Evolutionary conservation across 352 stramenopile species (phyloP), one percentile per base, ranked within the genome.

Genomic region (Phytophthora cactorum): DNA sequence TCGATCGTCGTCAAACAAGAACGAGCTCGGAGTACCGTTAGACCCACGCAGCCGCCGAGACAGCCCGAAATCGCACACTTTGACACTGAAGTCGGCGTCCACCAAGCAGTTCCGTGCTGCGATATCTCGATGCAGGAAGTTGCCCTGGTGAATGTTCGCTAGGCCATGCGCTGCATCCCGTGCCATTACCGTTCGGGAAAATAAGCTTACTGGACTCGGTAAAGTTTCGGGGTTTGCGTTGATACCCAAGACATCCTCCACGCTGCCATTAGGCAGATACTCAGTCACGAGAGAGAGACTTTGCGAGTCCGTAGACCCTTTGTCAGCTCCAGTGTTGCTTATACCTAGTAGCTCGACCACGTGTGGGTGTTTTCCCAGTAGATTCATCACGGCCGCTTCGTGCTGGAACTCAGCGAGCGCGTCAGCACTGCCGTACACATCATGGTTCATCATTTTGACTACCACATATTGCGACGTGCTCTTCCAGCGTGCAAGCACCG

Each of bases 311-410:
- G 47, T 28, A 7, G 14, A 31, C 15, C 44, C 32, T 34, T 29
- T 59, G 44, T 25, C 52, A 17, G 53, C 29, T 38, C 50, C 51
- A 1, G 63, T 27, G 17, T 34, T 79, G 28, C 61, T 83, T 2
- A 91, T 63, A n/a, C 82, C 82, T 0, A 93, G 55, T 1, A 93
- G 59, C 46, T 90, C 81, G 1, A 93, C 82, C 8, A 91, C 77
- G 27, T 90, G 84, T 2, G 85, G 85, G 44, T 93, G 82, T 43
- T 93, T 89, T 2, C 82, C 85, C 4, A 93, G 68, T 63, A 93
- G 75, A 59, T 90, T 81, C 80, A 90, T 90, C 36, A 93, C 85
- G 0, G 77, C 76, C 1, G 82, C 81, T 78, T 93, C 85, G 44
- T 93, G 85, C 1, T 77, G 81, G 38, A 93, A 81, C 52, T 84